phyloP scores from a whole-genome alignment of 2,329 filamentous ascomycete species.

The Myrmaecium sp. region DNA sequence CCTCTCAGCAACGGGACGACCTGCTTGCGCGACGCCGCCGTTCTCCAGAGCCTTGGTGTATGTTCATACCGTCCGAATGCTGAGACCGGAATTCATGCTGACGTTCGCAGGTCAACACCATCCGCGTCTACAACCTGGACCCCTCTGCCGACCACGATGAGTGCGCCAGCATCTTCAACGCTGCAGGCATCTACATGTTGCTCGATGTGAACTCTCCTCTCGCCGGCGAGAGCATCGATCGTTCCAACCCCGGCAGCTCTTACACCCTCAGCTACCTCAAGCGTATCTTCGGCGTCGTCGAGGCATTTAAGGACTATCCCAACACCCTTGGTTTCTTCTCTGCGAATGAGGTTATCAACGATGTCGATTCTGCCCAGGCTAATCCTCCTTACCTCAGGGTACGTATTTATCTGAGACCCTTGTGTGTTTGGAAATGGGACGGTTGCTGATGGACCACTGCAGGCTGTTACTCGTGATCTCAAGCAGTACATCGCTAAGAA shows the following conservation, averaged over 20 bases:
- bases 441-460: constrained; percentile 5
- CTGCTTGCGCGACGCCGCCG: constrained; percentile 44
- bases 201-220: constrained; percentile 49
- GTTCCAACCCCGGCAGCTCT: constrained; percentile 34
- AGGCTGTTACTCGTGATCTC: constrained; percentile 47
- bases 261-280: constrained; percentile 39
- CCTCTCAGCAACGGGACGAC: constrained; percentile 39
- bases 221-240: constrained; percentile 37
- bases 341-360: constrained; percentile 53
- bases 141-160: constrained; percentile 42
- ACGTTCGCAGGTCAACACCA: constrained; percentile 36
- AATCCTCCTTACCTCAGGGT: constrained; percentile 42
- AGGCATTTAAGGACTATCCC: constrained; percentile 49
- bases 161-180: constrained; percentile 48
- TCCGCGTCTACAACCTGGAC: constrained; percentile 48
- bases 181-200: constrained; percentile 48
- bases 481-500: constrained; percentile 51
- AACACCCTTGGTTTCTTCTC: constrained; percentile 51
- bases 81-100: constrained; percentile 1
- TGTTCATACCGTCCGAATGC: constrained; percentile 6
- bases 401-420: constrained; percentile 9
- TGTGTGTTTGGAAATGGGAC: constrained; percentile 1
- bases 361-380: constrained; percentile 31
- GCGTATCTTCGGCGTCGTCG: constrained; percentile 45
- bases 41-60: constrained; percentile 46